These are phyloP conservation scores for Jasminum sambac DNA, from an alignment of 257 asterid species.

Conservation along the genomic window DNA sequence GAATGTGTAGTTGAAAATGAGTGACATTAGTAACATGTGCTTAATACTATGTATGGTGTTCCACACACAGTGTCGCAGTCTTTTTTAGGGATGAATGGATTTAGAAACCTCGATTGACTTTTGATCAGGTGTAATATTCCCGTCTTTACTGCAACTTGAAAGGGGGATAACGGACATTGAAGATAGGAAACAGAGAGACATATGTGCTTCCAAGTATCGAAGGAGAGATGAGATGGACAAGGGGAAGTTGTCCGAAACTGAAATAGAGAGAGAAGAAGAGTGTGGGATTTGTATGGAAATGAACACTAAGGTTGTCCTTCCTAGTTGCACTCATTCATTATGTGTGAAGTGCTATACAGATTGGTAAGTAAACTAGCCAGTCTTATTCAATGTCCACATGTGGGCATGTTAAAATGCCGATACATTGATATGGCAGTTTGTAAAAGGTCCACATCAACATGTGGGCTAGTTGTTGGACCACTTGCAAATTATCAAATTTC, in stretches of 20 bases:
- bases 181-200: slow-evolving; percentile 79
- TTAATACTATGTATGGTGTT: background rate
- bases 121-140: slow-evolving; percentile 77
- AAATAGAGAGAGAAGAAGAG: slow-evolving; percentile 90
- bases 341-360: slow-evolving; percentile 71
- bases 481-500: too few relatives aligned
- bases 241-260: slow-evolving; percentile 86
- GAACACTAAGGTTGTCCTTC: slow-evolving; percentile 78
- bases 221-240: slow-evolving; percentile 54
- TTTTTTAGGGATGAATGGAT: background rate
- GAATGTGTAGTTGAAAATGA: too few relatives aligned
- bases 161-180: slow-evolving; percentile 76
- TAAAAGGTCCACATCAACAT: too few relatives aligned
- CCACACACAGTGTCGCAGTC: slow-evolving; percentile 17
- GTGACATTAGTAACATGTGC: too few relatives aligned
- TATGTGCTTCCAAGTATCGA: slow-evolving; percentile 54
- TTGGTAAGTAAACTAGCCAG: slow-evolving; percentile 52
- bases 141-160: slow-evolving; percentile 85
- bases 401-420: too few relatives aligned
- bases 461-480: too few relatives aligned
- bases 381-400: too few relatives aligned
- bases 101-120: background rate
- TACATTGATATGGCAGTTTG: too few relatives aligned
- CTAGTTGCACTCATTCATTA: slow-evolving; percentile 78
- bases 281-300: slow-evolving; percentile 94